These are phyloP conservation scores for Penicillium dipodomyicola DNA, from an alignment of 495 filamentous ascomycete species.

Conservation along the genomic window DNA sequence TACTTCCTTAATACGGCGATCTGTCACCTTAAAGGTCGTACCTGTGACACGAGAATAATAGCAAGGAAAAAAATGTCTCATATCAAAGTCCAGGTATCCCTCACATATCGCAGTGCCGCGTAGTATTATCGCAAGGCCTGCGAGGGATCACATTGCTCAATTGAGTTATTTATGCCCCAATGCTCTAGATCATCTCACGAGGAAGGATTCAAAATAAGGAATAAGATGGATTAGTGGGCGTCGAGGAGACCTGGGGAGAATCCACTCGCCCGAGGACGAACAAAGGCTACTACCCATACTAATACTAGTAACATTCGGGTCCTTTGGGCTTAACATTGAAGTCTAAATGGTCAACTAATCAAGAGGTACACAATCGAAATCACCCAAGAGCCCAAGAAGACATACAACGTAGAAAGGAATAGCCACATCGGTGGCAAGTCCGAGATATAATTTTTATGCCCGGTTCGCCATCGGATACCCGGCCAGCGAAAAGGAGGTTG, in stretches of 20 bases:
- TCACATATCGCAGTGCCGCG: background rate
- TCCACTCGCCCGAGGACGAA: slow-evolving; percentile 1
- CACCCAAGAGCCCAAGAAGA: background rate
- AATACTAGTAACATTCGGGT: background rate
- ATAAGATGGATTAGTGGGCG: background rate
- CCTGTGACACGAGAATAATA: slow-evolving; percentile 17
- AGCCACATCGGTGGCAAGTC: slow-evolving; percentile 17
- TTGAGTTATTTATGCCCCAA: background rate
- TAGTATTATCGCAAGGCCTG: background rate
- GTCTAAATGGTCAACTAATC: background rate
- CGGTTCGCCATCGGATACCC: slow-evolving; percentile 23
- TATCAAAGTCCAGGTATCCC: slow-evolving; percentile 7
- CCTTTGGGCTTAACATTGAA: background rate
- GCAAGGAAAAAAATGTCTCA: slow-evolving; percentile 27
- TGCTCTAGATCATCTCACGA: background rate
- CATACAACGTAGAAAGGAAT: background rate
- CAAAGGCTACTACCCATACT: background rate
- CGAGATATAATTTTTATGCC: background rate
- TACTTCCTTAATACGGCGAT: slow-evolving; percentile 28
- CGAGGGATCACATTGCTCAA: background rate
- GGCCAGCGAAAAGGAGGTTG: slow-evolving; percentile 30
- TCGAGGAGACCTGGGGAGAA: background rate
- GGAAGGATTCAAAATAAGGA: background rate
- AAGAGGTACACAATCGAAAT: background rate
- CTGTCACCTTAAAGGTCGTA: slow-evolving; percentile 23